These are phyloP conservation scores for Teratosphaeria epicoccoides DNA, from an alignment of 2,329 filamentous ascomycete species.

Conservation along the genomic window DNA sequence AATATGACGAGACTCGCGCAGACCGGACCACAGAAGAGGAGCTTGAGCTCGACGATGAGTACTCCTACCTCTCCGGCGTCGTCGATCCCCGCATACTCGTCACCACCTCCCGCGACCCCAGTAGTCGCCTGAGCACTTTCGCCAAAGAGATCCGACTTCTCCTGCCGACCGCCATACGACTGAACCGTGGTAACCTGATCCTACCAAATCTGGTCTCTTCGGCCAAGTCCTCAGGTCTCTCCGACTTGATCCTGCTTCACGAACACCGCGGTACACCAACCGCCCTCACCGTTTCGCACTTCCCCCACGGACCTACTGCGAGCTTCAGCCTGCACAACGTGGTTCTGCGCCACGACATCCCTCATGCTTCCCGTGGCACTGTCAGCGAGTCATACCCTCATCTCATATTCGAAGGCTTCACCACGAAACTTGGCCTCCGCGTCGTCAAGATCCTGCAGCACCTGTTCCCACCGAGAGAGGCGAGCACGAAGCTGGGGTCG, in stretches of 20 bases:
- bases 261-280: slow-evolving; percentile 90
- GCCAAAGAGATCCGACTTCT: slow-evolving; percentile 82
- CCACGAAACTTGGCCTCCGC: slow-evolving; percentile 64
- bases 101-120: slow-evolving; percentile 82
- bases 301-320: slow-evolving; percentile 78
- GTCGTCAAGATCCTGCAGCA: slow-evolving; percentile 89
- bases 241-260: slow-evolving; percentile 77
- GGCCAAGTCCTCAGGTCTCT: slow-evolving; percentile 68
- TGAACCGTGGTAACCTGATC: slow-evolving; percentile 87
- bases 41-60: slow-evolving; percentile 77
- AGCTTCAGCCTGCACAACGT: slow-evolving; percentile 90
- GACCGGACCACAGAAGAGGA: slow-evolving; percentile 58
- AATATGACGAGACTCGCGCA: slow-evolving; percentile 76
- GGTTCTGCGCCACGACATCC: slow-evolving; percentile 83
- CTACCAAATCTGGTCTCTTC: slow-evolving; percentile 75
- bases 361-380: slow-evolving; percentile 73
- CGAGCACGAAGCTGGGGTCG: slow-evolving; percentile 70
- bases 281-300: slow-evolving; percentile 74
- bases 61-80: slow-evolving; percentile 79
- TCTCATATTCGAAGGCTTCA: slow-evolving; percentile 91
- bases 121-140: slow-evolving; percentile 73
- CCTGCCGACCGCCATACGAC: slow-evolving; percentile 71
- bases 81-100: slow-evolving; percentile 82
- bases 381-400: slow-evolving; percentile 90
- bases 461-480: slow-evolving; percentile 80